Base-by-base conservation (phyloP, 306 rosid species). In the Cicer judaicum region DNA sequence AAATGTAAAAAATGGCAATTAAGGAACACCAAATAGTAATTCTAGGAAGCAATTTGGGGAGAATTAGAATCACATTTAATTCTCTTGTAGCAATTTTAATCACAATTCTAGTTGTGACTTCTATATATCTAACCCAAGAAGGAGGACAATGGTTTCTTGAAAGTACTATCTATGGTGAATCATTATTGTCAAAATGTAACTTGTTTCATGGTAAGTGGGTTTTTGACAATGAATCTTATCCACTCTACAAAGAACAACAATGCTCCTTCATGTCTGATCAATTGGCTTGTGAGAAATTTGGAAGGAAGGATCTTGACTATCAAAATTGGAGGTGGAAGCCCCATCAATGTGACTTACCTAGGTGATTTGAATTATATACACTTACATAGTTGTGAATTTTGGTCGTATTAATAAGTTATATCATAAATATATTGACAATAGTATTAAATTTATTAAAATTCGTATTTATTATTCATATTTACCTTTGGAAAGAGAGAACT, bases 311-410 rank as follows among this genome's bases (percentile, higher is more conserved):
- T 62, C 42, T 89, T 81, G 70, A 78, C 75, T 90, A 81, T 50
- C 96, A 80, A 75, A 86, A 89, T 21, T 87, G 93, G 93, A 78
- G 90, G 62, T 90, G 98, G 96, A 89, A 90, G 54, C 98, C 96
- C 0, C 84, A 87, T 49, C 86, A 82, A 0, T 89, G 98, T 64
- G 88, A 93, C 78, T 75, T 89, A 3, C 95, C 95, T 6, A 89
- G 91, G 94, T 87, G 34, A 67, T 68, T 76, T 16, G 9, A 10
- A 57, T 57, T 57, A 1, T 57, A 12, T 10, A 5, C 1, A 1
- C 4, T 55, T 7, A 4, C 7, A 0, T 0, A 7, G 62, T 54
- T 1, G 13, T 8, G 0, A 1, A 56, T 50, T 40, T 74, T 11
- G 1, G 2, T 29, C 10, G 9, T 7, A 41, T 7, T 1, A 41